A percentile compares a stretch with the other conserved stretches of the same genome.
Evolutionary conservation across 306 rosid genomes (phyloP).

Genomic region (Biancaea sappan): DNA sequence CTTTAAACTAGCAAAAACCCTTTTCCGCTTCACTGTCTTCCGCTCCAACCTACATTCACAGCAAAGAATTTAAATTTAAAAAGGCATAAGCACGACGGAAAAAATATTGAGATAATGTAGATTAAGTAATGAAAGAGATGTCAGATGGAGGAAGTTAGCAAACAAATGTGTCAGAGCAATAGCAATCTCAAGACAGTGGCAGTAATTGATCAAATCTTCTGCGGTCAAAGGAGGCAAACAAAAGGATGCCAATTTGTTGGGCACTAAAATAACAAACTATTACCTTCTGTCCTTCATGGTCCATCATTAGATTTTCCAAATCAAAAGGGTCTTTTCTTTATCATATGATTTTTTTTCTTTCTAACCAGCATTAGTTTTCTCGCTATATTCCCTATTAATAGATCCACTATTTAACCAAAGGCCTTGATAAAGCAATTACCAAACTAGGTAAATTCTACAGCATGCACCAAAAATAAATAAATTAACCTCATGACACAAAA

Average conservation of each 20-base stretch:
- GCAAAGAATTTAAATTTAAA: neutral
- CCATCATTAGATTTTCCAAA: neutral
- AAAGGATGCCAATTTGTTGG: neutral
- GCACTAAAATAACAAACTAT: neutral
- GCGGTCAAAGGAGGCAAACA: neutral
- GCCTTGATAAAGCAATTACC: neutral
- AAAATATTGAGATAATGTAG: neutral
- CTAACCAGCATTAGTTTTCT: neutral
- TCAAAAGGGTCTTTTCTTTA: neutral
- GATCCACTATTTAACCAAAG: neutral
- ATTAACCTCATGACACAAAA: neutral
- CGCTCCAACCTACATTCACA: constrained; percentile 75
- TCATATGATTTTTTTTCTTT: neutral
- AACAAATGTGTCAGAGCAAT: neutral
- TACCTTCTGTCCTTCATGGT: neutral
- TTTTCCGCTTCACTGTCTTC: constrained; percentile 82
- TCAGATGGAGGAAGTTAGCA: neutral
- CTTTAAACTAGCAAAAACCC: constrained; percentile 83
- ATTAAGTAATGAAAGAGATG: constrained; percentile 1
- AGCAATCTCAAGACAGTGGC: neutral
- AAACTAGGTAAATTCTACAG: constrained; percentile 15
- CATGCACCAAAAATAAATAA: constrained; percentile 26
- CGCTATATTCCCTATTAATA: neutral
- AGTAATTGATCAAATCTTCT: neutral
- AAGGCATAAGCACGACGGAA: constrained; percentile 12